Evolutionary conservation across 2,329 filamentous ascomycete genomes (phyloP).

Genomic region (Pseudogymnoascus sp.): DNA sequence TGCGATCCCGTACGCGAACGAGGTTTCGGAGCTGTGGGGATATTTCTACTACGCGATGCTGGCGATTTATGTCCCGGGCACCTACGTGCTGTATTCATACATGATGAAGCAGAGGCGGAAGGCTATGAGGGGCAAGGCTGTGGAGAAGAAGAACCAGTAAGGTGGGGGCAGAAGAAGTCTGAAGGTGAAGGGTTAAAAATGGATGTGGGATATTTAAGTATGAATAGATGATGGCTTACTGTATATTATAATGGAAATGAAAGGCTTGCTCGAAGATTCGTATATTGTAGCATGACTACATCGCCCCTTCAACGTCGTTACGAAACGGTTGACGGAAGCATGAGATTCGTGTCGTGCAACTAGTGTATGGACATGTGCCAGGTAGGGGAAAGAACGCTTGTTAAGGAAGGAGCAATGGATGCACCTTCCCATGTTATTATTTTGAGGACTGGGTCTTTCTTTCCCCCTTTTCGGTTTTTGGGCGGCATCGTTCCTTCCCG

Average conservation of each 20-base stretch:
- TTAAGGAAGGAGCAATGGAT: not conserved
- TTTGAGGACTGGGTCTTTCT: not conserved
- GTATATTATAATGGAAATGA: constrained; percentile 5
- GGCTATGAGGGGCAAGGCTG: constrained; percentile 55
- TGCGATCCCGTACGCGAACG: constrained; percentile 52
- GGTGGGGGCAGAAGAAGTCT: not conserved
- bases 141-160: constrained; percentile 28
- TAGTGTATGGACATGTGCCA: not conserved
- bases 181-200: not conserved
- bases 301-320: not conserved
- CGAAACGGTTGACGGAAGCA: not conserved
- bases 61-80: constrained; percentile 66
- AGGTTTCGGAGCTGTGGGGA: constrained; percentile 42
- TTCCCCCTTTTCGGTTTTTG: not conserved
- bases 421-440: not conserved
- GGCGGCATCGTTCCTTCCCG: not conserved
- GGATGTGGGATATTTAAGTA: not conserved
- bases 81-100: constrained; percentile 82
- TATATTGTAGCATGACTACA: not conserved
- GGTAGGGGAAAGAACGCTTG: not conserved
- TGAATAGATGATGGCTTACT: constrained; percentile 8
- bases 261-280: not conserved
- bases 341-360: not conserved
- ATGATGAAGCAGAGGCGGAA: constrained; percentile 89
- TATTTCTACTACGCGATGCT: constrained; percentile 57